Conservation (phyloP, 768 basidiomycete genomes). For the Podaxis carcinomalis region DNA sequence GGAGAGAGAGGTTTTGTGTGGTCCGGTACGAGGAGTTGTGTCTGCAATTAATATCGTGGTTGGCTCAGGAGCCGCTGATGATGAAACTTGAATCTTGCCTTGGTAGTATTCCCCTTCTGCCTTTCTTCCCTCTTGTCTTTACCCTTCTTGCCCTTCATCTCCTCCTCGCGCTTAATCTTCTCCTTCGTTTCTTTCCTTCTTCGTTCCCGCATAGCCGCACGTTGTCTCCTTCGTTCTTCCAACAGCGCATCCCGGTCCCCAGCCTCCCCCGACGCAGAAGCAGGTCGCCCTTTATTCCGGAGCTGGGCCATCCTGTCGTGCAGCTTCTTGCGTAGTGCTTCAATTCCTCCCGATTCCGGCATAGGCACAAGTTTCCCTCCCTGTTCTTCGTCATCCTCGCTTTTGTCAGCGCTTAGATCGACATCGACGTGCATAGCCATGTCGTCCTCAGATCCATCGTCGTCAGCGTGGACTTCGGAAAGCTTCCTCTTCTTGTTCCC, state of each 20-base stretch:
- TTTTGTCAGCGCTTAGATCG: conserved; percentile 31
- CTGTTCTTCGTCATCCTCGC: conserved; percentile 25
- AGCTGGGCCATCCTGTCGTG: conserved; percentile 72
- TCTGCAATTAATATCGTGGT: conserved; percentile 32
- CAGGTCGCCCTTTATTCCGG: conserved; percentile 34
- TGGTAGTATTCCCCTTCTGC: conserved; percentile 42
- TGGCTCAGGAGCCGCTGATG: not conserved
- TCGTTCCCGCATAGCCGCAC: conserved; percentile 81
- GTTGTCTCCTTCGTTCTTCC: conserved; percentile 70
- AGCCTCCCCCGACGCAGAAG: conserved; percentile 32
- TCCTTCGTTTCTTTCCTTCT: conserved; percentile 84
- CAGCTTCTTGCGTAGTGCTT: conserved; percentile 63
- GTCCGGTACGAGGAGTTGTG: conserved; percentile 71
- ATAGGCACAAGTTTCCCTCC: conserved; percentile 52
- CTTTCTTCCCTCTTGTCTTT: conserved; percentile 30
- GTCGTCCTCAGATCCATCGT: conserved; percentile 21
- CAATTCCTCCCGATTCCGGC: conserved; percentile 58
- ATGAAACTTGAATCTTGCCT: conserved; percentile 36
- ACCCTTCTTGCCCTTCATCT: conserved; percentile 42
- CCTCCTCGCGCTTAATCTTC: conserved; percentile 66
- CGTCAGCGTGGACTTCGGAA: conserved; percentile 22
- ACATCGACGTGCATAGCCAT: conserved; percentile 37
- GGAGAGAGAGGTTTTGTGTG: conserved; percentile 23
- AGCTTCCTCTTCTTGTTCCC: conserved; percentile 48
- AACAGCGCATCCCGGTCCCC: conserved; percentile 77